These are phyloP conservation scores for Sporobolus alterniflorus DNA, from an alignment of 202 grass and related monocot species.

Conservation along the genomic window DNA sequence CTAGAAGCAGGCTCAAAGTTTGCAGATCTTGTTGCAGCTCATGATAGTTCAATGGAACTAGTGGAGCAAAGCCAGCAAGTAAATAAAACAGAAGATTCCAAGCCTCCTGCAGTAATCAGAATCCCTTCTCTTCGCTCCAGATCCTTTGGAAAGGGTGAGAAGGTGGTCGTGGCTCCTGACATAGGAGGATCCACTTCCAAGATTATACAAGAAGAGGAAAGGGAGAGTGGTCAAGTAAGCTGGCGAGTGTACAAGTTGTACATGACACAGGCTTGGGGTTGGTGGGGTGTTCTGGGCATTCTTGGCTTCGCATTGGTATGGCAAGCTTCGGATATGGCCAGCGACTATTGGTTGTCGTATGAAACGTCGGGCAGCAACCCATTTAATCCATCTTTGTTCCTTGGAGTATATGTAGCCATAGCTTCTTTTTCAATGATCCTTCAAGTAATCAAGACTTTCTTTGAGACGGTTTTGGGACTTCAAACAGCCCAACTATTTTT, in stretches of 20 bases:
- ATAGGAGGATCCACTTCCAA: conserved; percentile 54
- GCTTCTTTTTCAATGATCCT: conserved; percentile 42
- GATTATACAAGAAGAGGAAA: conserved; percentile 74
- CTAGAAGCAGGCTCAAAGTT: conserved; percentile 44
- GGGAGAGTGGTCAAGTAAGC: conserved; percentile 68
- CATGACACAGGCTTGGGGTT: conserved; percentile 69
- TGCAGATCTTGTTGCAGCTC: conserved; percentile 61
- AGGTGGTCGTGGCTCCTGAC: conserved; percentile 37
- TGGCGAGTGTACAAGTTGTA: conserved; percentile 68
- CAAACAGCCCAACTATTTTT: conserved; percentile 68
- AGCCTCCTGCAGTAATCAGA: conserved; percentile 20
- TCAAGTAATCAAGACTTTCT: conserved; percentile 48
- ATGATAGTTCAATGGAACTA: conserved; percentile 60
- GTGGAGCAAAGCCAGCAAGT: conserved; percentile 46
- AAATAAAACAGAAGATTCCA: conserved; percentile 29
- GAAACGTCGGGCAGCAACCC: conserved; percentile 40
- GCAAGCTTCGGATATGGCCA: conserved; percentile 55
- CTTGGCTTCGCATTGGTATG: conserved; percentile 44
- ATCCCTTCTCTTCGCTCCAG: conserved; percentile 41
- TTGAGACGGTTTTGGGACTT: conserved; percentile 57
- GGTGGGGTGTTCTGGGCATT: conserved; percentile 54
- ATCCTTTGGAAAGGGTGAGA: conserved; percentile 59
- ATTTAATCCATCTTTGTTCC: conserved; percentile 53
- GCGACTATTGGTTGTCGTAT: conserved; percentile 69
- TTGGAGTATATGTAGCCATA: conserved; percentile 62